A percentile compares a stretch with the other conserved stretches of the same genome.
phyloP scores from a whole-genome alignment of 164 flowering plant genomes.

The Tinospora cordifolia region DNA sequence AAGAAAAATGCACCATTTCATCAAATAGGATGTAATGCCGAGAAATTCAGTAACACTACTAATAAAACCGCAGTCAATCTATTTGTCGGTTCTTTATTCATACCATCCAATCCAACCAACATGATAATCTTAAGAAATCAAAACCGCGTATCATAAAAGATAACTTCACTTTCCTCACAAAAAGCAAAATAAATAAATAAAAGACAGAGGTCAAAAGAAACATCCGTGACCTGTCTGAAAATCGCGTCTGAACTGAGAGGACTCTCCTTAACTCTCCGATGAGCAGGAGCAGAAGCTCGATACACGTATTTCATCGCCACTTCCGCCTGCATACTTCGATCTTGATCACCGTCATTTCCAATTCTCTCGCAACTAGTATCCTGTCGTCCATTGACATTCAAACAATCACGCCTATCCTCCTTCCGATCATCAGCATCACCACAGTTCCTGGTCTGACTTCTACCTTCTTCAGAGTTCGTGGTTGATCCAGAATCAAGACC shows the following conservation, averaged over 20 bases:
- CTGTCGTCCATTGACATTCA: constrained; percentile 5
- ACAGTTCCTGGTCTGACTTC: constrained; percentile 9
- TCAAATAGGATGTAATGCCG: too few species aligned
- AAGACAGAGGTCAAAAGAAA: neutral
- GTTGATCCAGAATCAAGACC: constrained; percentile 3
- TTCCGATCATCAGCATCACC: constrained; percentile 2
- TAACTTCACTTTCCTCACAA: neutral
- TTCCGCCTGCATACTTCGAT: neutral
- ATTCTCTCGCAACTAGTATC: constrained; percentile 13
- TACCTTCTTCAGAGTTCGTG: constrained; percentile 6
- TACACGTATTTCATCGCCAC: constrained; percentile 31
- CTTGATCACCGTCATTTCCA: neutral
- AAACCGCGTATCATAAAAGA: neutral
- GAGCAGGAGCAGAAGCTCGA: constrained; percentile 75
- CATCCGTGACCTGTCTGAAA: constrained; percentile 57
- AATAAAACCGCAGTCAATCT: neutral
- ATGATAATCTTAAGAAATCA: too few species aligned
- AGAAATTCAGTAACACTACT: neutral
- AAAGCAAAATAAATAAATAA: too few species aligned
- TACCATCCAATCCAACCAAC: neutral
- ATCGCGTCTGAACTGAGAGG: constrained; percentile 89
- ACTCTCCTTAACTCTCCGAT: constrained; percentile 63
- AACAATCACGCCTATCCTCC: constrained; percentile 1
- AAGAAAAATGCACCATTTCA: too few species aligned
- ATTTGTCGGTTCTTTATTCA: neutral